A percentile compares a stretch with the other conserved stretches of the same genome.
These are phyloP conservation scores for Neotropicomus parvogracilis DNA, from an alignment of 1,284 basidiomycete species.

Conservation along the genomic window DNA sequence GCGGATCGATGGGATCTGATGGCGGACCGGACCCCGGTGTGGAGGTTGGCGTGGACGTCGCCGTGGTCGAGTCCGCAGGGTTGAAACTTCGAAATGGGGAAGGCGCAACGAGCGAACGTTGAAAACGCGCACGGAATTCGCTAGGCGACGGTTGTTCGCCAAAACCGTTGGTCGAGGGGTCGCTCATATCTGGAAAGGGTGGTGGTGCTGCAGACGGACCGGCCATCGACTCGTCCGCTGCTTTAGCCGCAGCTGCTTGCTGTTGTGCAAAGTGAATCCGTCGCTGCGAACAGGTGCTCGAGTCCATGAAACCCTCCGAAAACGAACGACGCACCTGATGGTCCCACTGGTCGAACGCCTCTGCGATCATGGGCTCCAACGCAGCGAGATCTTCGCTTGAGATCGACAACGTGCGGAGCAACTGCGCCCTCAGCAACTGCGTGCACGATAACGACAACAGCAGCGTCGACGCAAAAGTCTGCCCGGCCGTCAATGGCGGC, in stretches of 20 bases:
- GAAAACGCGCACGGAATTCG: conserved; percentile 70
- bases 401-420: conserved; percentile 67
- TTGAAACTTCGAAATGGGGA: conserved; percentile 56
- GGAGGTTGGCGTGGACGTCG: conserved; percentile 36
- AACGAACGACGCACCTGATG: conserved; percentile 49
- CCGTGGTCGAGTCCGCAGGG: conserved; percentile 28
- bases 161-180: conserved; percentile 34
- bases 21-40: conserved; percentile 39
- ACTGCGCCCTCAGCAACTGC: conserved; percentile 66
- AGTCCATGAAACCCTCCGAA: neutral
- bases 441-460: conserved; percentile 69
- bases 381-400: conserved; percentile 73
- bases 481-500: conserved; percentile 45
- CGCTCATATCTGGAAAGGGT: conserved; percentile 35
- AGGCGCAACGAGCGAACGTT: conserved; percentile 59
- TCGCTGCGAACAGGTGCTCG: conserved; percentile 40
- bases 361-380: conserved; percentile 72
- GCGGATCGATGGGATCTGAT: conserved; percentile 48
- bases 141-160: conserved; percentile 35
- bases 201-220: conserved; percentile 34
- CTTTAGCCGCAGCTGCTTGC: conserved; percentile 34
- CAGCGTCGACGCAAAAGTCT: conserved; percentile 69
- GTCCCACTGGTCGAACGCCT: conserved; percentile 81
- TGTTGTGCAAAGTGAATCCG: conserved; percentile 63
- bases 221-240: conserved; percentile 34